Percentiles rank a stretch among this genome's conserved stretches.
phyloP scores from a whole-genome alignment of 768 basidiomycete species.

The Pleurotus djamor region DNA sequence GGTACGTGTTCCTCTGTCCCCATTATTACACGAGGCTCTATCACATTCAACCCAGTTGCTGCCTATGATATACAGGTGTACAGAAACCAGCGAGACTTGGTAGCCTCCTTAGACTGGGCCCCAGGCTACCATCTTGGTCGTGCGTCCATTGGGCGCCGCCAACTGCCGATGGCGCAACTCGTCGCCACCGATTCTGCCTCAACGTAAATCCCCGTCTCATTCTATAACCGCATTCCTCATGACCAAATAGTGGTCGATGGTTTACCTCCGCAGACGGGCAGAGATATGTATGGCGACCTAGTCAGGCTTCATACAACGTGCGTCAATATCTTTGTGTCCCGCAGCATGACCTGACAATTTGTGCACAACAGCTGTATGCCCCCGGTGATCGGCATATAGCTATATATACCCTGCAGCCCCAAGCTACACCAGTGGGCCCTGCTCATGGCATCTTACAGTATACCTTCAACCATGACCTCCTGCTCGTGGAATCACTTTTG shows the following conservation, averaged over 20 bases:
- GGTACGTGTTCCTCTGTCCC: conserved; percentile 24
- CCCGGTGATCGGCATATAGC: conserved; percentile 52
- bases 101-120: conserved; percentile 49
- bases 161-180: conserved; percentile 62
- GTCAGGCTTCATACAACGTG: conserved; percentile 61
- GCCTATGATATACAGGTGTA: conserved; percentile 27
- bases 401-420: conserved; percentile 50
- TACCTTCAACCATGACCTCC: conserved; percentile 55
- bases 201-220: conserved; percentile 35
- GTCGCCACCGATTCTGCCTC: conserved; percentile 48
- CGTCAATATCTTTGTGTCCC: conserved; percentile 17
- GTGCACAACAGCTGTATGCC: conserved; percentile 38
- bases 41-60: conserved; percentile 11
- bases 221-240: conserved; percentile 10
- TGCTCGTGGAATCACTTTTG: conserved; percentile 62
- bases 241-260: conserved; percentile 48
- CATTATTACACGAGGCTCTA: conserved; percentile 5
- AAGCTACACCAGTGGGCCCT: conserved; percentile 58
- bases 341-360: conserved; percentile 1
- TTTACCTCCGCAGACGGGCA: conserved; percentile 57
- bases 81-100: conserved; percentile 45
- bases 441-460: conserved; percentile 65
- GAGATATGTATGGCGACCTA: conserved; percentile 66
- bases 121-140: conserved; percentile 54
- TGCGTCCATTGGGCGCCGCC: conserved; percentile 51